A percentile compares a stretch with the other conserved stretches of the same genome.
Evolutionary conservation across 371 early-diverging fungal genomes (phyloP).

Genomic region (Lichtheimia ornata): DNA sequence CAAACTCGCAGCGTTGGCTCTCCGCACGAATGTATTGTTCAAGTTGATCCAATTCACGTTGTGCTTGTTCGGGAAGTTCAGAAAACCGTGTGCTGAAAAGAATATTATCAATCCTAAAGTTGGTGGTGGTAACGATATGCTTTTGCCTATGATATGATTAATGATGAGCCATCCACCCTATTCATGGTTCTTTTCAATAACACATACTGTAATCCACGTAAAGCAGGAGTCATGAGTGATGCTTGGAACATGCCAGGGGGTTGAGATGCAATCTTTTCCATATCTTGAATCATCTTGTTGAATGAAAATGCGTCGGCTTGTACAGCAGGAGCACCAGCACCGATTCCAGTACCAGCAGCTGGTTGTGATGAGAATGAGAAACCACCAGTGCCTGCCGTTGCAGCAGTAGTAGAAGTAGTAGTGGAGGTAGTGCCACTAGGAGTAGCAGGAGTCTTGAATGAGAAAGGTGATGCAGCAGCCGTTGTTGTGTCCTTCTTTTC

Average conservation of each 20-base stretch:
- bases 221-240: conserved; percentile 28
- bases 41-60: conserved; percentile 41
- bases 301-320: conserved; percentile 38
- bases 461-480: conserved; percentile 14
- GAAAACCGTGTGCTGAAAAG: conserved; percentile 34
- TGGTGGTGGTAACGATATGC: conserved; percentile 38
- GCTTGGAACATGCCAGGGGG: conserved; percentile 34
- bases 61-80: conserved; percentile 49
- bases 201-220: conserved; percentile 34
- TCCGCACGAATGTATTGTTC: conserved; percentile 40
- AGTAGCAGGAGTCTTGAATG: conserved; percentile 19
- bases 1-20: conserved; percentile 39
- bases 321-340: not conserved
- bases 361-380: conserved; percentile 15
- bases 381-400: conserved; percentile 9
- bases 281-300: conserved; percentile 29
- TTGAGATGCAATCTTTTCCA: conserved; percentile 27
- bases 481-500: conserved; percentile 6
- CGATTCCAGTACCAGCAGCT: conserved; percentile 8
- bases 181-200: not conserved
- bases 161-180: not conserved
- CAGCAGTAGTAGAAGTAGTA: conserved; percentile 12
- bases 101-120: conserved; percentile 49
- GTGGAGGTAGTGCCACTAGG: conserved; percentile 8
- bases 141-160: conserved; percentile 26